Percentiles rank a stretch among this genome's conserved stretches.
Conservation (phyloP, 306 rosid genomes). For the Citrullus colocynthis region DNA sequence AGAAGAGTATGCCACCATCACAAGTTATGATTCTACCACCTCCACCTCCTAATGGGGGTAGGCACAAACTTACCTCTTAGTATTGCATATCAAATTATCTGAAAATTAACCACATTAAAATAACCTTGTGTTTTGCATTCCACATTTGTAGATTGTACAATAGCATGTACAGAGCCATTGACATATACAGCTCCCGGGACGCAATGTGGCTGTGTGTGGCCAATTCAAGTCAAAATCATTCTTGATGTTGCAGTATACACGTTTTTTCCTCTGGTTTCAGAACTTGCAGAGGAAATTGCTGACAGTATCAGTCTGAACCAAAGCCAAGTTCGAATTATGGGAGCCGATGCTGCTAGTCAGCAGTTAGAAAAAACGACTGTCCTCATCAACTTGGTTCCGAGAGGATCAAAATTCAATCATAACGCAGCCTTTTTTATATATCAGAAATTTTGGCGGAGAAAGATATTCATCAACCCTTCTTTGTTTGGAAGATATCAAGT, state of each 20-base stretch:
- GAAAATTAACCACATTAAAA: neutral
- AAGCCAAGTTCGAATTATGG: slow-evolving; percentile 85
- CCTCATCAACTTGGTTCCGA: slow-evolving; percentile 69
- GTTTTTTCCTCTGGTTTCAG: slow-evolving; percentile 58
- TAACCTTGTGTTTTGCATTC: slow-evolving; percentile 1
- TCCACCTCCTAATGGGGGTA: slow-evolving; percentile 89
- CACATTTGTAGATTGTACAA: slow-evolving; percentile 52
- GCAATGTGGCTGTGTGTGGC: slow-evolving; percentile 81
- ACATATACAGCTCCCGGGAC: slow-evolving; percentile 73
- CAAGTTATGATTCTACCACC: slow-evolving; percentile 58
- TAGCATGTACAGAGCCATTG: slow-evolving; percentile 75
- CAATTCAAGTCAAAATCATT: slow-evolving; percentile 67
- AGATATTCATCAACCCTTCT: slow-evolving; percentile 44
- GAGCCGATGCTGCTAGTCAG: slow-evolving; percentile 73
- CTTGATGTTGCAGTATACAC: slow-evolving; percentile 52
- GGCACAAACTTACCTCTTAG: slow-evolving; percentile 7
- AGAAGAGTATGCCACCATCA: slow-evolving; percentile 49
- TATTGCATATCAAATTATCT: neutral
- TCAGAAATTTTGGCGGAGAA: slow-evolving; percentile 57
- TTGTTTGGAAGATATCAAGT: slow-evolving; percentile 71
- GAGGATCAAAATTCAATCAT: slow-evolving; percentile 46
- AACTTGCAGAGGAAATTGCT: slow-evolving; percentile 74
- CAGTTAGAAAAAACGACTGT: slow-evolving; percentile 66
- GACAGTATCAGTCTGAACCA: slow-evolving; percentile 49
- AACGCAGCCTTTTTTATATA: slow-evolving; percentile 44